These are phyloP conservation scores for Trichocladium antarcticum DNA, from an alignment of 495 filamentous ascomycete species.

Conservation along the genomic window DNA sequence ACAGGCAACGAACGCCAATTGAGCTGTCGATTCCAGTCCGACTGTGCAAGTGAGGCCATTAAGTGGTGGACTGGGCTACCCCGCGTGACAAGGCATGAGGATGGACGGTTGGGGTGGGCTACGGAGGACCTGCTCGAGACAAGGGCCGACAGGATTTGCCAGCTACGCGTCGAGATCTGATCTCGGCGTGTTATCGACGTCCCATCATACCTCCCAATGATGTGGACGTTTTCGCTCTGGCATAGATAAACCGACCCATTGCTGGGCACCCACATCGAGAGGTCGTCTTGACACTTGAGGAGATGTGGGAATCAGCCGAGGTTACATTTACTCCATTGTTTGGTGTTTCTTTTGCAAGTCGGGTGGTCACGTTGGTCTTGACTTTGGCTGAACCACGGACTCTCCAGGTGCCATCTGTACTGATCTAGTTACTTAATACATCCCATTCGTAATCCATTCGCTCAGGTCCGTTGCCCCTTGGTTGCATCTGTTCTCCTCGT, in stretches of 20 bases:
- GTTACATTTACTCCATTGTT: constrained; percentile 21
- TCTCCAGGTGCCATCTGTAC: too few species aligned
- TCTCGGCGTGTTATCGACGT: constrained; percentile 25
- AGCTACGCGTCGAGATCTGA: constrained; percentile 21
- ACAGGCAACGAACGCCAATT: constrained; percentile 22
- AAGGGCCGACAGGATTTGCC: constrained; percentile 18
- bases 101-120: background rate
- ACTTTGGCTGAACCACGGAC: too few species aligned
- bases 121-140: background rate
- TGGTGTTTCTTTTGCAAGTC: background rate
- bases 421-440: too few species aligned
- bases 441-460: too few species aligned
- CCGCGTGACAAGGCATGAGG: too few species aligned
- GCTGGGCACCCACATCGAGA: constrained; percentile 30
- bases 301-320: constrained; percentile 32
- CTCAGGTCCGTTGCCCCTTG: too few species aligned
- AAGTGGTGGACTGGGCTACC: background rate
- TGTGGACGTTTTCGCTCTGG: constrained; percentile 30
- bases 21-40: constrained; percentile 16
- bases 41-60: constrained; percentile 1
- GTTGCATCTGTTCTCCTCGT: too few species aligned
- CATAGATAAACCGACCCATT: constrained; percentile 28
- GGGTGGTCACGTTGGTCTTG: too few species aligned
- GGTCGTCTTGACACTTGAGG: constrained; percentile 22
- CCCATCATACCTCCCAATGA: constrained; percentile 20